Conservation (phyloP, 192 early-diverging fungal genomes). For the Linnemannia schmuckeri region DNA sequence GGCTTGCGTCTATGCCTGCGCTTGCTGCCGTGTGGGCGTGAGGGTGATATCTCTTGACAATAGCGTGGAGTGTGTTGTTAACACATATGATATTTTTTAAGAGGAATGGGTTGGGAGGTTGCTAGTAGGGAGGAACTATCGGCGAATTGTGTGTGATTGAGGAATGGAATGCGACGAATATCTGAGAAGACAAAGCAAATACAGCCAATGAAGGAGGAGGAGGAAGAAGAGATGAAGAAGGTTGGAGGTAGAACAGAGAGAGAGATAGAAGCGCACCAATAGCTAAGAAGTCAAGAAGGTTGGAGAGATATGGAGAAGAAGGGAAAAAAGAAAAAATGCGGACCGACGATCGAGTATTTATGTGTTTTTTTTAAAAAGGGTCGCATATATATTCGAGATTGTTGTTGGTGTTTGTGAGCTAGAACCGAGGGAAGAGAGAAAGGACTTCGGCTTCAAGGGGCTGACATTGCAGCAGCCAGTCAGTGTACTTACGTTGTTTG, state of each 20-base stretch:
- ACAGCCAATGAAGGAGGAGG: not conserved
- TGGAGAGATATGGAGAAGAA: constrained; percentile 22
- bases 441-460: not conserved
- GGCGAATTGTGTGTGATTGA: not conserved
- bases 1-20: not conserved
- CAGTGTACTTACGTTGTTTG: no score
- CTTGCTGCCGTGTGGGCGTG: constrained; percentile 48
- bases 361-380: constrained; percentile 6
- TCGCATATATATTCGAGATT: not conserved
- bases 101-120: not conserved
- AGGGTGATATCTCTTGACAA: constrained; percentile 15
- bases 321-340: constrained; percentile 2
- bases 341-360: constrained; percentile 19
- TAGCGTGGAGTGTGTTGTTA: not conserved
- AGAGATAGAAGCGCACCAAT: not conserved
- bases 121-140: constrained; percentile 26
- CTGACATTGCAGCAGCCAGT: not conserved
- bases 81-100: not conserved
- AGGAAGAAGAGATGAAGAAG: constrained; percentile 4
- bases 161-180: not conserved
- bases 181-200: constrained; percentile 7
- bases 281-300: not conserved
- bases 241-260: constrained; percentile 10
- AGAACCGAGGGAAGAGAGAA: not conserved
- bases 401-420: not conserved